A percentile compares a stretch with the other conserved stretches of the same genome.
phyloP scores from a whole-genome alignment of 108 stramenopile genomes.

The Discostella stelligeroides region DNA sequence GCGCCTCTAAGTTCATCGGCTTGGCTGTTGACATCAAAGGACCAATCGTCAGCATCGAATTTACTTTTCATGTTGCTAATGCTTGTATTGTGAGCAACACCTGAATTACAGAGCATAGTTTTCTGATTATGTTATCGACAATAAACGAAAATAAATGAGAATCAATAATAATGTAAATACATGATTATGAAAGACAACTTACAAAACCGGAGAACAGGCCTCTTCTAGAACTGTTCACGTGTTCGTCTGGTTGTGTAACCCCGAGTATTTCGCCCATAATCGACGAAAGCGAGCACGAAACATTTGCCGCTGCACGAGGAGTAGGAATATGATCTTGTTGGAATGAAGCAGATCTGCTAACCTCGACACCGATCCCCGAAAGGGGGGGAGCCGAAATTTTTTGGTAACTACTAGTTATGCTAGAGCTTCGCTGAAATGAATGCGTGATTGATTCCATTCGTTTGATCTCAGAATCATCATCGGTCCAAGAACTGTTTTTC shows the following conservation, averaged over 20 bases:
- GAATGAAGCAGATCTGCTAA: neutral
- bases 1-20: neutral
- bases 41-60: neutral
- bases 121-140: too few species aligned
- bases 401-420: neutral
- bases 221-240: neutral
- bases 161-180: neutral
- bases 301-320: neutral
- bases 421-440: neutral
- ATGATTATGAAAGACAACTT: neutral
- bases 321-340: neutral
- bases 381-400: constrained; percentile 4
- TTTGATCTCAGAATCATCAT: constrained; percentile 3
- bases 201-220: constrained; percentile 2
- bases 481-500: neutral
- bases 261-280: constrained; percentile 10
- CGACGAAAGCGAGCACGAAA: constrained; percentile 2
- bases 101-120: too few species aligned
- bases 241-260: neutral
- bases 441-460: constrained; percentile 13
- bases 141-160: neutral
- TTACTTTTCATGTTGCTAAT: neutral
- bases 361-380: constrained; percentile 4
- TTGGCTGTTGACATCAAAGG: neutral
- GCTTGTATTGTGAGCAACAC: too few species aligned